Conservation (phyloP, 108 stramenopile species). For the Craspedostauros australis region DNA sequence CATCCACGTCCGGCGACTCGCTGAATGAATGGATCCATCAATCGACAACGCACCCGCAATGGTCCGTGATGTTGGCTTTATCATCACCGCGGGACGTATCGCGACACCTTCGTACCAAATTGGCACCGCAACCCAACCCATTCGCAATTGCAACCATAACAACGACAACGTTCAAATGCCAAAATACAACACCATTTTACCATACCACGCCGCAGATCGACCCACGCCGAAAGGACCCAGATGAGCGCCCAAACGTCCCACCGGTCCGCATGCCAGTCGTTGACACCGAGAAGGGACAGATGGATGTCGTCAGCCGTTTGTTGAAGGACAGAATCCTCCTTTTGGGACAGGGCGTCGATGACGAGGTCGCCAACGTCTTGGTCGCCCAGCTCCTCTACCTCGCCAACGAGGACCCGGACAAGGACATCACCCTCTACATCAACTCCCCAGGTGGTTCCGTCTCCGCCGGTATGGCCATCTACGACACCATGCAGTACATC, state of each 20-base stretch:
- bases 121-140: too few relatives aligned
- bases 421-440: constrained; percentile 88
- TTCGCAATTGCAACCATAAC: too few relatives aligned
- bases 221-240: constrained; percentile 79
- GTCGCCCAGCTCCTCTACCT: constrained; percentile 85
- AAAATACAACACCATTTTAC: too few relatives aligned
- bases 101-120: too few relatives aligned
- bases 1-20: too few relatives aligned
- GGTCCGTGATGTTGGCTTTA: too few relatives aligned
- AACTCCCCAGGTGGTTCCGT: constrained; percentile 78
- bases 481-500: constrained; percentile 82
- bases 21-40: too few relatives aligned
- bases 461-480: constrained; percentile 69
- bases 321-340: constrained; percentile 89
- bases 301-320: constrained; percentile 69
- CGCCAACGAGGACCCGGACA: constrained; percentile 77
- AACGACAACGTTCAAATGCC: too few relatives aligned
- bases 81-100: too few relatives aligned
- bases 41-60: too few relatives aligned
- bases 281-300: constrained; percentile 58
- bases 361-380: constrained; percentile 81
- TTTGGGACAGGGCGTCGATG: constrained; percentile 80
- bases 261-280: constrained; percentile 77
- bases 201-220: constrained; percentile 41
- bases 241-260: constrained; percentile 37